Conservation (phyloP, 495 filamentous ascomycete species). For the Cryomyces minteri region DNA sequence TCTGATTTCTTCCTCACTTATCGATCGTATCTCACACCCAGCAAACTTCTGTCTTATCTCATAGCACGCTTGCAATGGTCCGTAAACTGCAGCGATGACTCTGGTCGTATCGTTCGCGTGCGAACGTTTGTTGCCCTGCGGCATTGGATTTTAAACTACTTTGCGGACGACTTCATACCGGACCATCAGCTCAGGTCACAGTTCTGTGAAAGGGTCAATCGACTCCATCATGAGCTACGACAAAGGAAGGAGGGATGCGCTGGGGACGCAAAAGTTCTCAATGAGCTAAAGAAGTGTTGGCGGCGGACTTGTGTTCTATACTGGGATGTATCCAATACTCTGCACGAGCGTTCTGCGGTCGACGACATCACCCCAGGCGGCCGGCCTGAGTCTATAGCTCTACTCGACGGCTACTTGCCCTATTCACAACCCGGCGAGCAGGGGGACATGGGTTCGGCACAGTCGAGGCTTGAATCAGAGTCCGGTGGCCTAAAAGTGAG, state of each 20-base stretch:
- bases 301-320: constrained; percentile 73
- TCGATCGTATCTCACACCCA: constrained; percentile 60
- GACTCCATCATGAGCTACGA: constrained; percentile 44
- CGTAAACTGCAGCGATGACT: constrained; percentile 58
- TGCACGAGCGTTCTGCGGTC: constrained; percentile 26
- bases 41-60: constrained; percentile 63
- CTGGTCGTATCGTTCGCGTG: constrained; percentile 79
- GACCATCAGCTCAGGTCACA: constrained; percentile 57
- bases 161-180: constrained; percentile 86
- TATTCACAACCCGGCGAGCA: too few relatives aligned
- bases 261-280: constrained; percentile 78
- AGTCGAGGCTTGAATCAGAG: not conserved
- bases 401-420: too few relatives aligned
- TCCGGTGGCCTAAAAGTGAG: not conserved
- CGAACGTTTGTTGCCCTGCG: constrained; percentile 90
- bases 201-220: constrained; percentile 72
- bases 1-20: constrained; percentile 98
- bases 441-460: not conserved
- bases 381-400: constrained; percentile 1
- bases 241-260: constrained; percentile 34
- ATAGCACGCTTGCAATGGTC: constrained; percentile 80
- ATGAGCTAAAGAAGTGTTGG: constrained; percentile 96
- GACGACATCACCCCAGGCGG: constrained; percentile 61
- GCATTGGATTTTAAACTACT: constrained; percentile 98
- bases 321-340: constrained; percentile 40